Evolutionary conservation across 2,329 filamentous ascomycete species (phyloP).

Genomic region (Xylaria hypoxylon): DNA sequence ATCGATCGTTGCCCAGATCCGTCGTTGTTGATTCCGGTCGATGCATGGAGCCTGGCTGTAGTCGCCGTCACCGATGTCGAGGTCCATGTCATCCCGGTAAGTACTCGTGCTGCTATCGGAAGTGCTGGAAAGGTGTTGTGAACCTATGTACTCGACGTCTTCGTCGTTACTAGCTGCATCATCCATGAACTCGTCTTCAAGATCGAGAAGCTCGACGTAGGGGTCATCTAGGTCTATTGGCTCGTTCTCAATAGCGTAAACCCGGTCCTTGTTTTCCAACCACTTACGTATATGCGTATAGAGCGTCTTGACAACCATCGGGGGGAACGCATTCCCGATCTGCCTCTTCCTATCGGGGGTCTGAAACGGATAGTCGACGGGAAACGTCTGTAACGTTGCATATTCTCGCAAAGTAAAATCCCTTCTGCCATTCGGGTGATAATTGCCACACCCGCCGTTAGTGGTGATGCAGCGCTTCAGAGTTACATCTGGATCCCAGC

Average conservation of each 20-base stretch:
- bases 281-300: conserved; percentile 62
- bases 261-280: conserved; percentile 59
- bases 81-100: conserved; percentile 40
- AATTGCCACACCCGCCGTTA: conserved; percentile 67
- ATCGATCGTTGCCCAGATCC: neutral
- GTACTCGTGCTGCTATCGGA: conserved; percentile 25
- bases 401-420: conserved; percentile 75
- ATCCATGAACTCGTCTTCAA: conserved; percentile 28
- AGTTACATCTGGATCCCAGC: conserved; percentile 60
- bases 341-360: conserved; percentile 65
- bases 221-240: conserved; percentile 41
- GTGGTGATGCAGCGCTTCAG: conserved; percentile 73
- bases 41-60: conserved; percentile 20
- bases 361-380: conserved; percentile 68
- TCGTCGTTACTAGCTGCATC: conserved; percentile 23
- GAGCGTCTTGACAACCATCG: conserved; percentile 63
- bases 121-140: conserved; percentile 25
- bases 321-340: conserved; percentile 84
- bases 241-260: conserved; percentile 43
- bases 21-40: conserved; percentile 32
- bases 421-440: conserved; percentile 73
- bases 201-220: conserved; percentile 31
- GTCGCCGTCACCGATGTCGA: conserved; percentile 34
- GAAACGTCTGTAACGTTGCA: conserved; percentile 78
- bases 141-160: conserved; percentile 41